These are phyloP conservation scores for Pterocarpus santalinus DNA, from an alignment of 306 rosid genomes.

Conservation along the genomic window DNA sequence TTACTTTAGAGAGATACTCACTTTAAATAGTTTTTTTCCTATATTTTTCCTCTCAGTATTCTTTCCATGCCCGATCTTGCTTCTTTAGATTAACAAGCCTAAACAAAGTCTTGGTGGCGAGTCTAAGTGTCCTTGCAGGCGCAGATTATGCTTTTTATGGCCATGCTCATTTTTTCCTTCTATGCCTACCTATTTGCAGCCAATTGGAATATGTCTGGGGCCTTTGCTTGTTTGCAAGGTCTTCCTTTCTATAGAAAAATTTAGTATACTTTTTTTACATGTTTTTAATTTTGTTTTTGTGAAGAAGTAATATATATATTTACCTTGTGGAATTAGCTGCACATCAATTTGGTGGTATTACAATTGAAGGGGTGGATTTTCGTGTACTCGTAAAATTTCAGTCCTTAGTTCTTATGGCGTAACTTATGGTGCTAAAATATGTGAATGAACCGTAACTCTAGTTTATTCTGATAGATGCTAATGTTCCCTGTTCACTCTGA, in stretches of 20 bases:
- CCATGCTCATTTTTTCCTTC: neutral
- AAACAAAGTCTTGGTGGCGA: neutral
- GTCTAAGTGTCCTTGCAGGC: slow-evolving; percentile 10
- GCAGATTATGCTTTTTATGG: slow-evolving; percentile 2
- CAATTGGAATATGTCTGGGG: neutral
- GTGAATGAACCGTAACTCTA: neutral
- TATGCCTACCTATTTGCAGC: neutral
- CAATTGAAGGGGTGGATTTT: slow-evolving; percentile 19
- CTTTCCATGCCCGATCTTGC: neutral
- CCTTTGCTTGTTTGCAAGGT: neutral
- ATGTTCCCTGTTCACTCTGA: slow-evolving; percentile 5
- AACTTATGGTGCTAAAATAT: neutral
- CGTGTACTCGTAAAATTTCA: neutral
- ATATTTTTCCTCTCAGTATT: slow-evolving; percentile 1
- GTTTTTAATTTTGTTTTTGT: slow-evolving; percentile 22
- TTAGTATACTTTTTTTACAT: neutral
- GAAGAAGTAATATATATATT: neutral
- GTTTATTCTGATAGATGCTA: slow-evolving; percentile 8
- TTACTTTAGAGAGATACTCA: neutral
- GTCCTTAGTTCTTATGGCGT: slow-evolving; percentile 10
- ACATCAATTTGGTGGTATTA: neutral
- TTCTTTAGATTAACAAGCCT: neutral
- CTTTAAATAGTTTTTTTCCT: neutral
- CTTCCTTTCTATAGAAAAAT: neutral
- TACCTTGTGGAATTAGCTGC: neutral